Evolutionary conservation across 805 yeast genomes (phyloP).

Genomic region (Yamadazyma sp.): DNA sequence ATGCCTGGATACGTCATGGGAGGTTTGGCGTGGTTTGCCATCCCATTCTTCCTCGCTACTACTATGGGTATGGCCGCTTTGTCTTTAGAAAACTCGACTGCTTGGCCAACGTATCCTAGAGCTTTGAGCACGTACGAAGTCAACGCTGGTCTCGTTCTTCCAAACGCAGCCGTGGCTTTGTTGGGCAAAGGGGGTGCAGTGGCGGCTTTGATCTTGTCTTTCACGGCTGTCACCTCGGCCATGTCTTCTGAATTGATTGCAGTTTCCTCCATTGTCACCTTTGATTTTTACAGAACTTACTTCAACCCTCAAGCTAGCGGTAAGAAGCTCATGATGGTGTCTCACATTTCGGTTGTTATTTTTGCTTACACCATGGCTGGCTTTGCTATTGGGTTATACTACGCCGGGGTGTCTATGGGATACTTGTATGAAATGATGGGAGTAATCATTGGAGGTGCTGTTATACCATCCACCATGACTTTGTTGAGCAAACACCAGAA

Average conservation of each 20-base stretch:
- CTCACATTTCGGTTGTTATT: conserved; percentile 63
- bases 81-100: conserved; percentile 64
- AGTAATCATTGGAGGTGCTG: conserved; percentile 83
- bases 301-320: conserved; percentile 78
- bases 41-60: conserved; percentile 79
- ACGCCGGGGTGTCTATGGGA: conserved; percentile 84
- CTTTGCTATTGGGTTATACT: conserved; percentile 76
- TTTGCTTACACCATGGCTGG: conserved; percentile 71
- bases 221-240: conserved; percentile 93
- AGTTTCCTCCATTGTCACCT: conserved; percentile 80
- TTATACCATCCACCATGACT: conserved; percentile 70
- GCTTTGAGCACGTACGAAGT: conserved; percentile 67
- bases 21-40: conserved; percentile 88
- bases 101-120: conserved; percentile 79
- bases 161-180: conserved; percentile 78
- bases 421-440: conserved; percentile 89
- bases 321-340: conserved; percentile 62
- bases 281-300: conserved; percentile 81
- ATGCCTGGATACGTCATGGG: conserved; percentile 87
- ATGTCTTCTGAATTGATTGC: conserved; percentile 90
- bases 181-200: conserved; percentile 89
- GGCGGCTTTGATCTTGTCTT: conserved; percentile 72
- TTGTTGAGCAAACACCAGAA: conserved; percentile 66
- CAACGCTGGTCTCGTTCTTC: conserved; percentile 76
- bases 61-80: conserved; percentile 86